Evolutionary conservation across 1,284 basidiomycete species (phyloP).

Genomic region (Moesziomyces sp.): DNA sequence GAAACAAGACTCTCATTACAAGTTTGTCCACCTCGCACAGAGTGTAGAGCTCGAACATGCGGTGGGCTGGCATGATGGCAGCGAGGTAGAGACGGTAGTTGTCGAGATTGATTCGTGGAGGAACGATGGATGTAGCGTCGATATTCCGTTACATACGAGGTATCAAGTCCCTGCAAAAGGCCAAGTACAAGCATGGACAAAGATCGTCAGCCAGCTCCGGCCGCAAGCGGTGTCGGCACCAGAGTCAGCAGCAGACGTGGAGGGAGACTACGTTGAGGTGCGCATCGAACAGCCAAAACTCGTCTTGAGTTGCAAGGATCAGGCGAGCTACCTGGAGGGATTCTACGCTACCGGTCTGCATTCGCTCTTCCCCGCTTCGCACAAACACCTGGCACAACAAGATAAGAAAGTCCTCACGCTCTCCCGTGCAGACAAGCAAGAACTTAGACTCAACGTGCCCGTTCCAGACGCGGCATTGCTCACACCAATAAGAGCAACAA

Average conservation of each 20-base stretch:
- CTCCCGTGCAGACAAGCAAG: neutral
- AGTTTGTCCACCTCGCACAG: too few relatives aligned
- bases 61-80: conserved; percentile 13
- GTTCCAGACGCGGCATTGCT: neutral
- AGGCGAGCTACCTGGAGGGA: conserved; percentile 2
- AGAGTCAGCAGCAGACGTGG: neutral
- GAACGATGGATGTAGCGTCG: conserved; percentile 1
- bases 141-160: conserved; percentile 20
- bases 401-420: neutral
- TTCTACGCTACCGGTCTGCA: conserved; percentile 2
- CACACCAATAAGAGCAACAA: too few relatives aligned
- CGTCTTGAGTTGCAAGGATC: conserved; percentile 10
- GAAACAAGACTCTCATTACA: neutral
- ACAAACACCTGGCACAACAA: conserved; percentile 8
- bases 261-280: neutral
- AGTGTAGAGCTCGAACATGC: conserved; percentile 23
- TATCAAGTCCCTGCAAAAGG: conserved; percentile 8
- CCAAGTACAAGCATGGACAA: neutral
- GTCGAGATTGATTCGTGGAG: conserved; percentile 1
- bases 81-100: conserved; percentile 2
- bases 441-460: conserved; percentile 4
- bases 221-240: too few relatives aligned
- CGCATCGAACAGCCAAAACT: conserved; percentile 6
- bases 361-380: conserved; percentile 13
- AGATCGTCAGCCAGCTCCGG: conserved; percentile 1